A percentile compares a stretch with the other conserved stretches of the same genome.
phyloP scores from a whole-genome alignment of 192 early-diverging fungal genomes.

The Lunasporangiospora selenospora region DNA sequence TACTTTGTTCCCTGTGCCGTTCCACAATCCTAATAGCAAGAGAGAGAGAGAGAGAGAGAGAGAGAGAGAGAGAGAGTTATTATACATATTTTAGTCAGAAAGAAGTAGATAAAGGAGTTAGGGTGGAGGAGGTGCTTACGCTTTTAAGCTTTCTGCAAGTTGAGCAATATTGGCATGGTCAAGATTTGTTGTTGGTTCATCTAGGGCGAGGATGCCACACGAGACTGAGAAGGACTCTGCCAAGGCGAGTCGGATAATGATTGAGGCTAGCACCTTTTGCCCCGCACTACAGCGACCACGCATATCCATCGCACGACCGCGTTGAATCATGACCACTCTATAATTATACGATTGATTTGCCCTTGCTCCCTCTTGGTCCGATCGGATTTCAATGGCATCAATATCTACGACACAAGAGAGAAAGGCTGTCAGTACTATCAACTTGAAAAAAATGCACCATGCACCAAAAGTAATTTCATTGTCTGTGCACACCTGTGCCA shows the following conservation, averaged over 20 bases:
- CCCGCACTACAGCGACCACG: conserved; percentile 95
- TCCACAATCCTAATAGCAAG: conserved; percentile 83
- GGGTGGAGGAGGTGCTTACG: conserved; percentile 59
- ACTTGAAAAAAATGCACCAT: neutral
- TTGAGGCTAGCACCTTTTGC: conserved; percentile 95
- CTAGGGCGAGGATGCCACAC: conserved; percentile 93
- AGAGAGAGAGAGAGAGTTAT: neutral
- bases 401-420: conserved; percentile 69
- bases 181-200: conserved; percentile 98
- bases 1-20: conserved; percentile 74
- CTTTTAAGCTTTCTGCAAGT: conserved; percentile 78
- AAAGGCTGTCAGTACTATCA: neutral
- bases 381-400: conserved; percentile 94
- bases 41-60: too few species aligned
- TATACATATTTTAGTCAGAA: neutral
- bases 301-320: conserved; percentile 87
- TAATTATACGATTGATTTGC: conserved; percentile 74
- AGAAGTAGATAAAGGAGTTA: too few species aligned
- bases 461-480: too few species aligned
- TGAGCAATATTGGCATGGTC: conserved; percentile 89
- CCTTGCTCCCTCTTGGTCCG: conserved; percentile 77
- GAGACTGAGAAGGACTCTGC: conserved; percentile 94
- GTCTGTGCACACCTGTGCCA: conserved; percentile 86
- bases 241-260: conserved; percentile 94
- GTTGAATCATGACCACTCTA: conserved; percentile 92